These are phyloP conservation scores for Pseudozyma sp. DNA, from an alignment of 1,284 basidiomycete species.

Conservation along the genomic window DNA sequence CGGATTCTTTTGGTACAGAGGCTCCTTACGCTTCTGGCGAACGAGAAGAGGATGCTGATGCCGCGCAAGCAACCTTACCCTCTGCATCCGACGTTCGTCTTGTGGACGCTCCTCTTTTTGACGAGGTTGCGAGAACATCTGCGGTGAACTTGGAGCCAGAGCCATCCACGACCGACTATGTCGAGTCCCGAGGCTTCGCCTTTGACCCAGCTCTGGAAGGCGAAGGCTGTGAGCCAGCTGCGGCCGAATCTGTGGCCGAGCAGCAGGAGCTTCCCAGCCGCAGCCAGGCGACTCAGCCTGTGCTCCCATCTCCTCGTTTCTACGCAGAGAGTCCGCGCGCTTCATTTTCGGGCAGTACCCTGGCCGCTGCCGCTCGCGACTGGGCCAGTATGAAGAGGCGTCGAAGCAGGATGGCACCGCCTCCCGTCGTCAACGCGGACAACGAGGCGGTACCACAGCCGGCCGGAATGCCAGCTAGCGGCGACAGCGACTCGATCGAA, in stretches of 20 bases:
- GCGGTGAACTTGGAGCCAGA: conserved; percentile 14
- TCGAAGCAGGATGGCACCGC: conserved; percentile 6
- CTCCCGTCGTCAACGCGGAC: conserved; percentile 8
- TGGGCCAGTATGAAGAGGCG: conserved; percentile 42
- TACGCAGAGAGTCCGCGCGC: conserved; percentile 22
- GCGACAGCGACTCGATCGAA: not conserved
- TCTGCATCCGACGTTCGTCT: not conserved
- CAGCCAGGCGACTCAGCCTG: not conserved
- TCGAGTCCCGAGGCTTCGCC: conserved; percentile 8
- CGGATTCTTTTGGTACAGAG: conserved; percentile 18
- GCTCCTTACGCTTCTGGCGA: not conserved
- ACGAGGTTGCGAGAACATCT: conserved; percentile 21
- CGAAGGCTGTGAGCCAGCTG: conserved; percentile 17
- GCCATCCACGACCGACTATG: not conserved
- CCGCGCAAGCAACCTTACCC: not conserved
- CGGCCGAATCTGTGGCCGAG: not conserved
- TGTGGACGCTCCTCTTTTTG: conserved; percentile 26
- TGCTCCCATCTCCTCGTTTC: conserved; percentile 4
- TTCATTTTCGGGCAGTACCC: conserved; percentile 44
- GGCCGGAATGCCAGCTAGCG: no score
- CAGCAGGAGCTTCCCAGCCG: not conserved
- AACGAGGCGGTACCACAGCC: not conserved
- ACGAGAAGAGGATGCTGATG: not conserved
- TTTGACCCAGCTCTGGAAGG: conserved; percentile 34
- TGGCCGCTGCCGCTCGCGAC: conserved; percentile 46